Evolutionary conservation across 2,329 filamentous ascomycete species (phyloP), one percentile per base, ranked within the genome.

Genomic region (Talaromyces verruculosus): DNA sequence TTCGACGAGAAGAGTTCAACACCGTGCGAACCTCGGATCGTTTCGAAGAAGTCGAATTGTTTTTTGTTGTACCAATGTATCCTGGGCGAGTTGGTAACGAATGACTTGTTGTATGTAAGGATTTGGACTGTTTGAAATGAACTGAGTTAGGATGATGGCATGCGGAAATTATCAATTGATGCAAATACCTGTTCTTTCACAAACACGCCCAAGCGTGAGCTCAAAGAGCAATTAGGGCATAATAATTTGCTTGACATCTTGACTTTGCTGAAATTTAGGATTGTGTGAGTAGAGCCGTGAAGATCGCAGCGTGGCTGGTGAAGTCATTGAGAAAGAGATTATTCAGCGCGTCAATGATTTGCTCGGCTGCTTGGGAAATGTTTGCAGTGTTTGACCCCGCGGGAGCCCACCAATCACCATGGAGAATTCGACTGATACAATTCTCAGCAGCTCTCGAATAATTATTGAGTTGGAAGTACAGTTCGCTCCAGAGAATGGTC

Each of bases 401-500:
- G 22, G 49, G 35, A 61, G n/a, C 8, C 49, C 53, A 17, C 55
- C 60, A 55, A 33, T 53, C 51, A 63, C 45, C 8, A 28, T 35
- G 15, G 28, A 30, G 37, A 6, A 30, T 60, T 15, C 15, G 10
- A 43, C 35, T 30, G 58, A 57, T 37, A 25, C 2, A 39, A 35
- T 55, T 15, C 28, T 19, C 30, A 19, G n/a, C 30, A 22, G 8
- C n/a, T 57, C 15, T 22, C 53, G 15, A 37, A 17, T 17, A 15
- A 39, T 57, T 37, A 57, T 57, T 57, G 53, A 57, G 6, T 68
- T 35, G 67, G 66, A 33, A 80, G 71, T 22, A 71, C 66, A n/a
- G 84, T 75, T 51, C 78, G 78, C 67, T 96, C 92, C 67, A 89
- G 79, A 33, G 76, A 84, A 64, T 88, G 87, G 65, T 91, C 88